Evolutionary conservation across 2,329 filamentous ascomycete genomes (phyloP).

Genomic region (Ceratocystis papillata): DNA sequence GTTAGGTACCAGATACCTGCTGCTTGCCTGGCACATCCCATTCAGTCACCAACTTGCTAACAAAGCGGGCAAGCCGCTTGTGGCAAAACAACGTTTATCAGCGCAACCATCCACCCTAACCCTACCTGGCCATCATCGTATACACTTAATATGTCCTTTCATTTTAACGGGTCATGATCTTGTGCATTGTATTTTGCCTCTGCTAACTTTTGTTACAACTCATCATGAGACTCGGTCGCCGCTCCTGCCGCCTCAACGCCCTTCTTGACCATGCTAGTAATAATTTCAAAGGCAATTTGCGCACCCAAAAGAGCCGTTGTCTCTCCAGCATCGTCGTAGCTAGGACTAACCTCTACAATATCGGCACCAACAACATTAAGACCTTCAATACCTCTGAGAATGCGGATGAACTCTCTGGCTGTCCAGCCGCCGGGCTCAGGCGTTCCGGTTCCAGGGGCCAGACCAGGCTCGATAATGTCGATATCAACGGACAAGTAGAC

Average conservation of each 20-base stretch:
- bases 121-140: background rate
- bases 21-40: no score
- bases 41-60: no score
- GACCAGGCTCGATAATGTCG: constrained; percentile 66
- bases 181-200: background rate
- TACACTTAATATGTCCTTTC: background rate
- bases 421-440: constrained; percentile 89
- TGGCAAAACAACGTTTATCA: background rate
- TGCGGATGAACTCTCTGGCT: constrained; percentile 72
- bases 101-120: background rate
- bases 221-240: constrained; percentile 9
- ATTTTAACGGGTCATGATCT: background rate
- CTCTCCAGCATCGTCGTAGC: constrained; percentile 68
- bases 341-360: constrained; percentile 76
- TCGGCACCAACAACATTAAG: constrained; percentile 83
- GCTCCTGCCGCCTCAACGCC: background rate
- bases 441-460: constrained; percentile 66
- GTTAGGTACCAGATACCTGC: background rate
- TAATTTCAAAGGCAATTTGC: constrained; percentile 71
- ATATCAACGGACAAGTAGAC: constrained; percentile 77
- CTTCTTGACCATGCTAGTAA: constrained; percentile 61
- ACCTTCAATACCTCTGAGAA: constrained; percentile 68
- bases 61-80: background rate
- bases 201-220: background rate
- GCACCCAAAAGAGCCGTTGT: constrained; percentile 68